Evolutionary conservation across 202 grass and related monocot genomes (phyloP).

Genomic region (Hordeum pubiflorum): DNA sequence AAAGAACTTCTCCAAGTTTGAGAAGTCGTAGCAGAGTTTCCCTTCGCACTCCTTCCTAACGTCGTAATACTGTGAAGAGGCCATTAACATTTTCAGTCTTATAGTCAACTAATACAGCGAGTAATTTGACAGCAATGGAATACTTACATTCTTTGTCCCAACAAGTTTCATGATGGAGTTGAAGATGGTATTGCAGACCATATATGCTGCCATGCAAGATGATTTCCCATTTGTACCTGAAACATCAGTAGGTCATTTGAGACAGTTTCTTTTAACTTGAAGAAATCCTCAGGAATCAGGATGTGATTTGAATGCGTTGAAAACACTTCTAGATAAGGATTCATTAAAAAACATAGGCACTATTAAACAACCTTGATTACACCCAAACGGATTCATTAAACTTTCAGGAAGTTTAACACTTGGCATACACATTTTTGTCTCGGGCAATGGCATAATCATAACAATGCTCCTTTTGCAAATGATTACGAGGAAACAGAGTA

Average conservation of each 20-base stretch:
- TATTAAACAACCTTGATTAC: too few relatives aligned
- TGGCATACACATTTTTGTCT: neutral
- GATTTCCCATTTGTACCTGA: slow-evolving; percentile 75
- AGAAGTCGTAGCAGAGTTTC: slow-evolving; percentile 81
- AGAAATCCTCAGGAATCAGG: neutral
- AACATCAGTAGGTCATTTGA: neutral
- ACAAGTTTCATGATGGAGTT: slow-evolving; percentile 66
- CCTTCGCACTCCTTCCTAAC: slow-evolving; percentile 84
- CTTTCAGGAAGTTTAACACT: neutral
- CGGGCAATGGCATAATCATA: neutral
- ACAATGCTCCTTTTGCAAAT: neutral
- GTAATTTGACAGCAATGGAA: neutral
- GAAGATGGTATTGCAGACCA: slow-evolving; percentile 80
- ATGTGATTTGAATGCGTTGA: neutral
- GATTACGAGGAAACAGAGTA: neutral
- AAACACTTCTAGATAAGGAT: neutral
- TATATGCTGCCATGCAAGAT: slow-evolving; percentile 66
- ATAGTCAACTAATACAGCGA: neutral
- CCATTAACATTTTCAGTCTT: neutral
- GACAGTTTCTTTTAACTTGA: neutral
- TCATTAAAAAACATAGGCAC: neutral
- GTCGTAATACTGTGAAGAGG: slow-evolving; percentile 67
- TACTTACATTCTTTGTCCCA: slow-evolving; percentile 78
- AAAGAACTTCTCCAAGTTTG: slow-evolving; percentile 85
- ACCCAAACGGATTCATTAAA: too few relatives aligned